Evolutionary conservation across 148 eudicot species (phyloP).

Genomic region (Vaccinium macrocarpon): DNA sequence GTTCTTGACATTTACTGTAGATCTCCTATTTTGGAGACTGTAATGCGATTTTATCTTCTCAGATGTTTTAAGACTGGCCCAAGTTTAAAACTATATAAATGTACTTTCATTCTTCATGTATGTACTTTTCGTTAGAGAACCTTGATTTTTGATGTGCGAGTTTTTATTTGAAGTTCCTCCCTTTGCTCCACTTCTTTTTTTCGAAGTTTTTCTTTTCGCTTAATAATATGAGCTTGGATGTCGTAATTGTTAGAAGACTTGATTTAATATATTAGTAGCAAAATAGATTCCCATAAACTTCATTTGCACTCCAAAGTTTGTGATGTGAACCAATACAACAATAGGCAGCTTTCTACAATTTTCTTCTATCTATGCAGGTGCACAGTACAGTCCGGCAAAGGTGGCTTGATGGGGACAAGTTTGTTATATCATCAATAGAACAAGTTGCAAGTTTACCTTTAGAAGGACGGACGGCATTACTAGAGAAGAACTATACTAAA

Average conservation of each 20-base stretch:
- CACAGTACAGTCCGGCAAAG: slow-evolving; percentile 80
- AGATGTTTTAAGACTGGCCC: neutral
- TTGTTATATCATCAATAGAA: slow-evolving; percentile 60
- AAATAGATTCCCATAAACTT: neutral
- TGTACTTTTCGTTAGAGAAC: neutral
- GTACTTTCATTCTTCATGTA: neutral
- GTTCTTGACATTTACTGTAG: neutral
- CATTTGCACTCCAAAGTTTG: neutral
- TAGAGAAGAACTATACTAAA: slow-evolving; percentile 56
- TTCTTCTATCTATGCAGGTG: slow-evolving; percentile 40
- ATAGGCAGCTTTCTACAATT: neutral
- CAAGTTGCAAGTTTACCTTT: slow-evolving; percentile 72
- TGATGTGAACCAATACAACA: neutral
- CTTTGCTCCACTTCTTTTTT: neutral
- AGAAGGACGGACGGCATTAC: slow-evolving; percentile 66
- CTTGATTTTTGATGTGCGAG: neutral
- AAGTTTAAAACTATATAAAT: neutral
- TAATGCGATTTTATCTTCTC: neutral
- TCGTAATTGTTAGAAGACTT: slow-evolving; percentile 4
- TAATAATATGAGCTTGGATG: neutral
- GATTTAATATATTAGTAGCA: neutral
- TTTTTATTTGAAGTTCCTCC: neutral
- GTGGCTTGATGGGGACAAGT: slow-evolving; percentile 85
- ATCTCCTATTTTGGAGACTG: neutral
- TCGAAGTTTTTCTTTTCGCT: neutral